Percentiles rank a stretch among this genome's conserved stretches.
These are phyloP conservation scores for Rhazya stricta DNA, from an alignment of 257 asterid species.

Conservation along the genomic window DNA sequence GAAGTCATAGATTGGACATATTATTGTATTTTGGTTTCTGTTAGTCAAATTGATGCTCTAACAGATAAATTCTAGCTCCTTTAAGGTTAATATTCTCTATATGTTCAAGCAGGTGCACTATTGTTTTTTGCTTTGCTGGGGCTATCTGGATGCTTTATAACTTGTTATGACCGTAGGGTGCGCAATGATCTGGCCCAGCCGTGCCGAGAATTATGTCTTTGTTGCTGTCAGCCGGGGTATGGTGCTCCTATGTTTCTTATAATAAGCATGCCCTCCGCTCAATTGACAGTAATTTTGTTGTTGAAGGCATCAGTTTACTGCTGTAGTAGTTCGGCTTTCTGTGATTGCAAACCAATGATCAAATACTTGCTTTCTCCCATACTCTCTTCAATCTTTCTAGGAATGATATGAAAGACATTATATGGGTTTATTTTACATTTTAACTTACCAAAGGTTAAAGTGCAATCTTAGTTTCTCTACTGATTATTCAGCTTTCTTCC, in stretches of 20 bases:
- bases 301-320: background rate
- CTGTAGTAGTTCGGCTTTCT: background rate
- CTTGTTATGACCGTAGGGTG: constrained; percentile 95
- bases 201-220: constrained; percentile 87
- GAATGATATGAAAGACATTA: background rate
- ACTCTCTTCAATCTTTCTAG: background rate
- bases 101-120: constrained; percentile 63
- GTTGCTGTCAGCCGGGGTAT: constrained; percentile 99
- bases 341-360: background rate
- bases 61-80: background rate
- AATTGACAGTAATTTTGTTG: constrained; percentile 12
- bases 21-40: background rate
- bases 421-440: background rate
- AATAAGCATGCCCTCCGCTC: constrained; percentile 1
- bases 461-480: background rate
- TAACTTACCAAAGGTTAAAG: background rate
- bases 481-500: background rate
- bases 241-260: constrained; percentile 11
- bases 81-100: background rate
- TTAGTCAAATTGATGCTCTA: constrained; percentile 8
- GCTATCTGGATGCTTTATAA: constrained; percentile 87
- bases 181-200: constrained; percentile 97
- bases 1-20: background rate
- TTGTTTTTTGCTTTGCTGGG: constrained; percentile 88
- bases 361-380: background rate